Base-by-base conservation (phyloP, 177 flowering plant species). In the Vitis hybrid region DNA sequence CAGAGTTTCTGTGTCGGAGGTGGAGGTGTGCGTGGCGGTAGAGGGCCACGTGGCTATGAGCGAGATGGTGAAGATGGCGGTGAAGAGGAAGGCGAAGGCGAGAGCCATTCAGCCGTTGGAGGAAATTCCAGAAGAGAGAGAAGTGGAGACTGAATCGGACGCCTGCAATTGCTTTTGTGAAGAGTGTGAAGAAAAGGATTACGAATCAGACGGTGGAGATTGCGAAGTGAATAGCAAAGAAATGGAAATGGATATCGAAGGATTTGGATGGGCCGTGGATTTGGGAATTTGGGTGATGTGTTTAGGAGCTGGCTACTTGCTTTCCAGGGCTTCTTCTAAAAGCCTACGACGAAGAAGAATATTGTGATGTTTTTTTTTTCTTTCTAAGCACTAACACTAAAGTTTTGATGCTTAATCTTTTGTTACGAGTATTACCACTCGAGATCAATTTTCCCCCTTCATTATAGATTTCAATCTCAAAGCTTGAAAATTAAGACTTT, bases 251-350 rank as follows among this genome's bases (percentile, higher is more conserved):
- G 88, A 79, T 54, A 67, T 80, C 0, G 89, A 85, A 33, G 88
- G 87, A 13, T 87, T 88, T 38, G 75, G 83, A 33, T 89, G 95
- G 98, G 94, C 91, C n/a, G 84, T 90, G 11, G 96, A 92, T 74
- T 83, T 89, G 61, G 97, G 94, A 53, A 79, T 90, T 24, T 90
- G 89, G 95, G 94, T 83, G 2, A 73, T 86, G 79, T 87, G 93
- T 73, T 70, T 94, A 63, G 96, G 96, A 0, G 86, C 89, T 1
- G 97, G 95, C 11, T 82, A 67, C 65, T 78, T 92, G 80, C 89
- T 87, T 11, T 83, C 94, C 10, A 87, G 67, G 59, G 92, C 90
- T 44, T 86, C 93, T 53, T 63, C 86, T 22, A 90, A 75, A 67
- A 75, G 71, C 13, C 59, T 83, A 20, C 72, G 87, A 62, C 80